Percentiles rank a stretch among this genome's conserved stretches.
These are phyloP conservation scores for Fusarium abutilonis DNA, from an alignment of 2,329 filamentous ascomycete species.

Conservation along the genomic window DNA sequence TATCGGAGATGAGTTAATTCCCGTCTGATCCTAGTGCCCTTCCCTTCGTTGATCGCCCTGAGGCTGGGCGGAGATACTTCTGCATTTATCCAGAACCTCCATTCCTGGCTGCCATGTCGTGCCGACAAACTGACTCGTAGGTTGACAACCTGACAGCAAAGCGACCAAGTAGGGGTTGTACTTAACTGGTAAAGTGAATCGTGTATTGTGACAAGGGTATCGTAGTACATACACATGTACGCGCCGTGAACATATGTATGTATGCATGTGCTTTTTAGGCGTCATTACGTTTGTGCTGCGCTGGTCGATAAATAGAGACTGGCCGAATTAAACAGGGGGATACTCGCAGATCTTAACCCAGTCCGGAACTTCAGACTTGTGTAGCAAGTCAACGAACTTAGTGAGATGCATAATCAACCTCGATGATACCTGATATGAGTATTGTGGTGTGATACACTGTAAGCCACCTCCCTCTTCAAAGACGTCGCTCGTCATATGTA, in stretches of 20 bases:
- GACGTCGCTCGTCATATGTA: too few species aligned
- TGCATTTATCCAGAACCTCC: constrained; percentile 38
- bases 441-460: background rate
- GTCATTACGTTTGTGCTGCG: constrained; percentile 4
- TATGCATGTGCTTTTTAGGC: constrained; percentile 1
- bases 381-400: constrained; percentile 15
- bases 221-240: background rate
- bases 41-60: constrained; percentile 40
- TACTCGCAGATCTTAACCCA: constrained; percentile 14
- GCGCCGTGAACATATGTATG: background rate
- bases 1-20: constrained; percentile 32
- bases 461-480: background rate
- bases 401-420: constrained; percentile 14
- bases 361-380: background rate
- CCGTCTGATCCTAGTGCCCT: constrained; percentile 32
- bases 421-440: constrained; percentile 9
- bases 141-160: constrained; percentile 5
- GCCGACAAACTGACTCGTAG: constrained; percentile 40
- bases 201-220: constrained; percentile 15
- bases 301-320: background rate
- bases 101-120: constrained; percentile 31
- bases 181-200: constrained; percentile 23
- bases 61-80: constrained; percentile 37
- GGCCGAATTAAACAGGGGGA: constrained; percentile 10
- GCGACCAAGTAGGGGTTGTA: constrained; percentile 21